A percentile compares a stretch with the other conserved stretches of the same genome.
Conservation (phyloP, 176 grass and related monocot species). For the Neostapfia colusana region DNA sequence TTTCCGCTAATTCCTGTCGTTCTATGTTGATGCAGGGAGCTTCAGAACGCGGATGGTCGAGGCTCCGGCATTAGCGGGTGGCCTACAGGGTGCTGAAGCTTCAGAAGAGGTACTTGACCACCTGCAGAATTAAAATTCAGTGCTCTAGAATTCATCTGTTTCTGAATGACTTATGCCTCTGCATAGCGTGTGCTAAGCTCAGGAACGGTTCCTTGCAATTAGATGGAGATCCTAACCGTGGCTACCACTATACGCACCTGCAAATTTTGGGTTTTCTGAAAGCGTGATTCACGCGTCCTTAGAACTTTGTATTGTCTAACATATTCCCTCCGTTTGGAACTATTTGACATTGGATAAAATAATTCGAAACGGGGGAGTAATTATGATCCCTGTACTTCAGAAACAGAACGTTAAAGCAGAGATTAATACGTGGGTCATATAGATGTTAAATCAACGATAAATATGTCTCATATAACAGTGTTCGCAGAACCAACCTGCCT, state of each 20-base stretch:
- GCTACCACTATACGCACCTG: not conserved
- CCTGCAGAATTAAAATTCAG: not conserved
- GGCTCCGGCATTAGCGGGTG: not conserved
- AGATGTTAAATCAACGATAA: too few relatives aligned
- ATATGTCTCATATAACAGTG: not conserved
- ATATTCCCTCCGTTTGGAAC: too few relatives aligned
- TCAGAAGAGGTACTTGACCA: conserved; percentile 28
- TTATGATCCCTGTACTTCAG: not conserved
- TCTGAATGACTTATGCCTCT: not conserved
- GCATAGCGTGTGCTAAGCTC: not conserved
- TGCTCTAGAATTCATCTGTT: not conserved
- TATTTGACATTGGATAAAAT: too few relatives aligned
- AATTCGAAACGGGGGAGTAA: not conserved
- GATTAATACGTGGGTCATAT: too few relatives aligned
- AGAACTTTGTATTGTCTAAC: not conserved
- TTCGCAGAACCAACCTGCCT: not conserved
- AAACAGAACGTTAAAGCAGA: not conserved
- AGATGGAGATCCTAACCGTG: too few relatives aligned
- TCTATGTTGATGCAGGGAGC: conserved; percentile 27
- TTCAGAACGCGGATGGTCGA: conserved; percentile 19
- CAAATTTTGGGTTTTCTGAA: not conserved
- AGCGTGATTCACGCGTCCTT: not conserved
- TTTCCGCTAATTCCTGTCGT: not conserved
- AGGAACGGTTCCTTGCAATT: too few relatives aligned
- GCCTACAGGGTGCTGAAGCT: not conserved